Evolutionary conservation across 495 filamentous ascomycete species (phyloP), one percentile per base, ranked within the genome.

Genomic region (Neurospora sp.): DNA sequence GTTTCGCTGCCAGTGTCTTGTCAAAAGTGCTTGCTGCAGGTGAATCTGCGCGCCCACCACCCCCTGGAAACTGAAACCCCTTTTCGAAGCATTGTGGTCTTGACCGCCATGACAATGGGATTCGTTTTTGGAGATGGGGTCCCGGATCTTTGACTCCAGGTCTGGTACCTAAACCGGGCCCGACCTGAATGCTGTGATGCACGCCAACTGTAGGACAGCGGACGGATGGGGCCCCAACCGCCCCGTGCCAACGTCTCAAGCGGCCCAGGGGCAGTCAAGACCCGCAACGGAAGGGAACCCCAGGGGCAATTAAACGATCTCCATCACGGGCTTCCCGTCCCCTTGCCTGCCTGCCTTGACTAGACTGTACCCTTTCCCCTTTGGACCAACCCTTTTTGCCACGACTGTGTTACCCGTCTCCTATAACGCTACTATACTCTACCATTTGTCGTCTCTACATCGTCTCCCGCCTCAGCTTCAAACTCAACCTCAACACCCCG

Each of bases 281-380:
- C 27, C 53, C 53, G 27, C 53, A 61, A 61, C 53, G 27, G 53
- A 61, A 61, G 35, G 35, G 35, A 35, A 35, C 35, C 53, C 53
- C 53, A 35, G 35, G 35, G 35, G 35, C 53, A 73, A 73, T 70
- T 73, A 70, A 70, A 72, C 71, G 27, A 65, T 65, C 53, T 35
- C 53, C 53, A 65, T 65, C 53, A 61, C 53, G 22, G 47, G 22
- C 53, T 40, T 39, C n/a, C n/a, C n/a, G n/a, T n/a, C n/a, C 27
- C 68, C 41, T 70, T 42, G 53, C 53, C 53, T 42, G 53, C 53
- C 53, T 61, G 53, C 53, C 27, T 61, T 61, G 53, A 31, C 53
- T 61, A 61, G 53, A 35, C 53, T 35, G 53, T 61, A 61, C 27
- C 53, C 27, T 65, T 65, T 65, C 53, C 53, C 53, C 53, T 65